A percentile compares a stretch with the other conserved stretches of the same genome.
phyloP scores from a whole-genome alignment of 768 basidiomycete species.

The Podaxis sp. region DNA sequence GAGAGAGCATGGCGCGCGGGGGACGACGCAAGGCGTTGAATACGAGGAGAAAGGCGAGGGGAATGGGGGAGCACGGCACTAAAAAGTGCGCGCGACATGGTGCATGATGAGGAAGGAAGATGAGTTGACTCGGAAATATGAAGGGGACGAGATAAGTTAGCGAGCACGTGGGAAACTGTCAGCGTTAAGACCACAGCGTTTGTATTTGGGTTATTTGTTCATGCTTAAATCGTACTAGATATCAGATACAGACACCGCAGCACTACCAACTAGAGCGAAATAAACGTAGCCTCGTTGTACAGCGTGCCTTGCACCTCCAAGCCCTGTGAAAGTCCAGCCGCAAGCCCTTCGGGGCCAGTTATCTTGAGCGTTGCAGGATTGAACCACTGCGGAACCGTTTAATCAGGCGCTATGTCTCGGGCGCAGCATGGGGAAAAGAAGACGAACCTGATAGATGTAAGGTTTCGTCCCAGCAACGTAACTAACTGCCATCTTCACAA shows the following conservation, averaged over 20 bases:
- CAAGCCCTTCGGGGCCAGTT: constrained; percentile 40
- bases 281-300: constrained; percentile 92
- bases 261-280: constrained; percentile 47
- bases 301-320: constrained; percentile 62
- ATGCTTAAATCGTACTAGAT: not conserved
- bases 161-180: constrained; percentile 6
- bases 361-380: constrained; percentile 46
- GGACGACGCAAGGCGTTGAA: not conserved
- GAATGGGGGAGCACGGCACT: constrained; percentile 1
- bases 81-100: constrained; percentile 10
- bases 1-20: not conserved
- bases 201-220: not conserved
- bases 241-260: not conserved
- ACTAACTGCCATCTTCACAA: constrained; percentile 89
- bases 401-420: constrained; percentile 15
- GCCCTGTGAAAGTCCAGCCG: constrained; percentile 39
- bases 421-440: constrained; percentile 14
- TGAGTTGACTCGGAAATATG: not conserved
- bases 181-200: not conserved
- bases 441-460: constrained; percentile 86
- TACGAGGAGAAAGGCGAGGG: not conserved
- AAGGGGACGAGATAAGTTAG: not conserved
- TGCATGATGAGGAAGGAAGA: constrained; percentile 6
- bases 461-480: constrained; percentile 94
- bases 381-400: constrained; percentile 39